phyloP scores from a whole-genome alignment of 2,329 filamentous ascomycete species.

The Akanthomyces dipterigenus region DNA sequence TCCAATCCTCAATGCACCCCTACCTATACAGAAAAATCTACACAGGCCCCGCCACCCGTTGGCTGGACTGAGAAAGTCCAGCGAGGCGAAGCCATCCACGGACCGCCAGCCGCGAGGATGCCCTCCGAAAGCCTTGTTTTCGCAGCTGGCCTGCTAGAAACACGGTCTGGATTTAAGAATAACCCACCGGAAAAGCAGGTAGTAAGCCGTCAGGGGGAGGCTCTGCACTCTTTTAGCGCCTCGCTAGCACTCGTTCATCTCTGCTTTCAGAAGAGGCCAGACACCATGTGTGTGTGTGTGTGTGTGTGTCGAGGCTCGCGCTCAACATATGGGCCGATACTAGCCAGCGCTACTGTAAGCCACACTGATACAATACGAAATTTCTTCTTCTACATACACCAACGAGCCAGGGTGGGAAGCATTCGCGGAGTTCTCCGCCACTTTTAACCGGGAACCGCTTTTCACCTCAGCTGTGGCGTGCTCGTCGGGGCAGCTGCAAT shows the following conservation, averaged over 20 bases:
- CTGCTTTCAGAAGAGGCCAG: background rate
- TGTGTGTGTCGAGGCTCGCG: background rate
- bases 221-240: background rate
- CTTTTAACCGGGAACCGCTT: background rate
- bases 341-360: slow-evolving; percentile 3
- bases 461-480: background rate
- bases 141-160: background rate
- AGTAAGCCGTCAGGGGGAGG: background rate
- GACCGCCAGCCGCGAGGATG: background rate
- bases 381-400: background rate
- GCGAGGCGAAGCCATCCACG: background rate
- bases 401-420: background rate
- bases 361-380: background rate
- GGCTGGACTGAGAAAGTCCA: background rate
- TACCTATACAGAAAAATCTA: background rate
- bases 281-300: background rate
- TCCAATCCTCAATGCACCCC: background rate
- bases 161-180: background rate
- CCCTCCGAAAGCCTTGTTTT: background rate
- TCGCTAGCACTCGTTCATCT: background rate
- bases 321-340: background rate
- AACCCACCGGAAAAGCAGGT: background rate
- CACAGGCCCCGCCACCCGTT: background rate
- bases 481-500: background rate
- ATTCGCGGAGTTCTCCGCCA: background rate